These are phyloP conservation scores for Aschersonia sp. DNA, from an alignment of 2,329 filamentous ascomycete species.

Conservation along the genomic window DNA sequence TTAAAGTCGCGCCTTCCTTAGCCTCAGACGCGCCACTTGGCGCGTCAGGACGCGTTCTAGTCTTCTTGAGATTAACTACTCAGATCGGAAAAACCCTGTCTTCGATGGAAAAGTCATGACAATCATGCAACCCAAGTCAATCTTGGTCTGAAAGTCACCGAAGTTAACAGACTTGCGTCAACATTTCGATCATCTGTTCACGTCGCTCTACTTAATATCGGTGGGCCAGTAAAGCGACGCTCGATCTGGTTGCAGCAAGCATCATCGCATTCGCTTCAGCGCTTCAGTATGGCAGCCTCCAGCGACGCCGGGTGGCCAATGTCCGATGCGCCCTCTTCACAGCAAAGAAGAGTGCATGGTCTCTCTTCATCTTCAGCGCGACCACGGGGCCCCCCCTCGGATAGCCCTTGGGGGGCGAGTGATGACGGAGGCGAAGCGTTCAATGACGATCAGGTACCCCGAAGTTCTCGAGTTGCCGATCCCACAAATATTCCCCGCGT, in stretches of 20 bases:
- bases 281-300: conserved; percentile 29
- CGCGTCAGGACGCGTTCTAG: background rate
- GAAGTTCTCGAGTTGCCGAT: conserved; percentile 31
- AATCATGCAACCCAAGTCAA: background rate
- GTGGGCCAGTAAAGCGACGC: background rate
- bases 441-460: conserved; percentile 48
- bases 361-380: conserved; percentile 38
- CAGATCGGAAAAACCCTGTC: background rate
- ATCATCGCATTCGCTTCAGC: background rate
- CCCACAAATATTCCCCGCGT: conserved; percentile 49
- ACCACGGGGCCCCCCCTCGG: conserved; percentile 45
- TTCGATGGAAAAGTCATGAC: background rate
- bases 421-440: conserved; percentile 49
- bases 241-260: background rate
- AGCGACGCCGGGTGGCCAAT: conserved; percentile 43
- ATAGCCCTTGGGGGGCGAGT: conserved; percentile 44
- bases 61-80: background rate
- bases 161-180: too few relatives aligned
- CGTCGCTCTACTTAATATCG: background rate
- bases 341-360: conserved; percentile 25
- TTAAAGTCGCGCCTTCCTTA: background rate
- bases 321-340: conserved; percentile 38
- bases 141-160: too few relatives aligned
- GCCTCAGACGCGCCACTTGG: background rate
- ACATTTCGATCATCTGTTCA: too few relatives aligned